Percentiles rank a stretch among this genome's conserved stretches.
phyloP scores from a whole-genome alignment of 208 protist species.

The Trypanosoma theileri region DNA sequence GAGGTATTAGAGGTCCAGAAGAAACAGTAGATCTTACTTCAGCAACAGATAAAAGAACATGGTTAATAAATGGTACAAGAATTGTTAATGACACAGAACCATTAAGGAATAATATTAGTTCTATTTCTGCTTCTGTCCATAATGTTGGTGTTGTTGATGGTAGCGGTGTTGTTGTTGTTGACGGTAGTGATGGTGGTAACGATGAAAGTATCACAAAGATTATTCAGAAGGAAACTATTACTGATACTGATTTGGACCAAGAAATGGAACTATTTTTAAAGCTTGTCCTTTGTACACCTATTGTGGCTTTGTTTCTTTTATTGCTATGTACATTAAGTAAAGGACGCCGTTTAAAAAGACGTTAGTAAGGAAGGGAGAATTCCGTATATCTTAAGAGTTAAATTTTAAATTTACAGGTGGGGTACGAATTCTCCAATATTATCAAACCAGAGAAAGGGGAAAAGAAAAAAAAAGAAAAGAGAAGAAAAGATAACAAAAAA shows the following conservation, averaged over 20 bases:
- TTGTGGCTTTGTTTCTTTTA: background rate
- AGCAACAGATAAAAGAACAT: slow-evolving; percentile 6
- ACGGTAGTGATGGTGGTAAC: no score
- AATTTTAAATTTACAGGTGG: no score
- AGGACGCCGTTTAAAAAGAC: background rate
- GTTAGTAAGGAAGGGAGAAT: no score
- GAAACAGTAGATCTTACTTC: slow-evolving; percentile 30
- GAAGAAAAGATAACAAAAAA: no score
- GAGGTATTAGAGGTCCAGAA: slow-evolving; percentile 8
- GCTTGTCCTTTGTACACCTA: background rate
- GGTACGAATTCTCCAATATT: no score
- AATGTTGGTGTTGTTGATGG: no score
- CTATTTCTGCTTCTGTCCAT: background rate
- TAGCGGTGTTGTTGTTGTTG: no score
- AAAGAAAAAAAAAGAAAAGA: no score
- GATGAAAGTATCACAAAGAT: no score
- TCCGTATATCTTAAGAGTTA: no score
- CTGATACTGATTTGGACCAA: background rate
- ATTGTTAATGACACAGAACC: background rate
- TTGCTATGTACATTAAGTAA: background rate
- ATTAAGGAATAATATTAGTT: background rate
- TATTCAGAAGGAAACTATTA: background rate
- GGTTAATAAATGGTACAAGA: slow-evolving; percentile 7
- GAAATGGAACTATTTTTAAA: background rate
- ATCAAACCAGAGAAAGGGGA: no score